These are phyloP conservation scores for Clonostachys byssicola DNA, from an alignment of 2,329 filamentous ascomycete species.

Conservation along the genomic window DNA sequence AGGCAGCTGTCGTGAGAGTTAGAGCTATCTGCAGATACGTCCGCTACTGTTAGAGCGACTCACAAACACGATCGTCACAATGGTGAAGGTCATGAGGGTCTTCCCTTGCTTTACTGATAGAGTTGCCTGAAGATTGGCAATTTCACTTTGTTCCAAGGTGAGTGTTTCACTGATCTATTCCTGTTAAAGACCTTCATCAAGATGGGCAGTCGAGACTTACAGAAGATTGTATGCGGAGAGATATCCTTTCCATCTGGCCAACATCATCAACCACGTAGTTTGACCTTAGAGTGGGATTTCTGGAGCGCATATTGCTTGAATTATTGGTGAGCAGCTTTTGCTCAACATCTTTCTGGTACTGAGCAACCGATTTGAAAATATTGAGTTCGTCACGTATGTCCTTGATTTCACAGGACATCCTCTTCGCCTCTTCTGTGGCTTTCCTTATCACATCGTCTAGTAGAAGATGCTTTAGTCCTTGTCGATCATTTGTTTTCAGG, in stretches of 20 bases:
- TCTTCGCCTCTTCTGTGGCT: not conserved
- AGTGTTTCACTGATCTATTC: not conserved
- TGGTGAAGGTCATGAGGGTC: not conserved
- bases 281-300: not conserved
- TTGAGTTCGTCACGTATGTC: not conserved
- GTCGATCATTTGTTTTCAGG: not conserved
- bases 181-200: not conserved
- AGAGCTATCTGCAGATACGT: not conserved
- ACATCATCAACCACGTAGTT: not conserved
- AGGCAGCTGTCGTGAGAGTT: not conserved
- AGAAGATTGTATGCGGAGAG: not conserved
- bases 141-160: not conserved
- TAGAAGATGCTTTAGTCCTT: no score
- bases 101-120: not conserved
- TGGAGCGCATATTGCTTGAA: not conserved
- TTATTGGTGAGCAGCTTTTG: not conserved
- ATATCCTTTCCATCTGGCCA: not conserved
- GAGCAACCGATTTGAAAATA: not conserved
- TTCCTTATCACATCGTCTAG: no score
- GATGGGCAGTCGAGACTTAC: not conserved
- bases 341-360: not conserved
- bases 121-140: not conserved
- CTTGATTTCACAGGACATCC: not conserved
- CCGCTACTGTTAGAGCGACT: not conserved
- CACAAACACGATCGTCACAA: not conserved